Conservation (phyloP, 2,329 filamentous ascomycete genomes). For the Catunica adiposa region DNA sequence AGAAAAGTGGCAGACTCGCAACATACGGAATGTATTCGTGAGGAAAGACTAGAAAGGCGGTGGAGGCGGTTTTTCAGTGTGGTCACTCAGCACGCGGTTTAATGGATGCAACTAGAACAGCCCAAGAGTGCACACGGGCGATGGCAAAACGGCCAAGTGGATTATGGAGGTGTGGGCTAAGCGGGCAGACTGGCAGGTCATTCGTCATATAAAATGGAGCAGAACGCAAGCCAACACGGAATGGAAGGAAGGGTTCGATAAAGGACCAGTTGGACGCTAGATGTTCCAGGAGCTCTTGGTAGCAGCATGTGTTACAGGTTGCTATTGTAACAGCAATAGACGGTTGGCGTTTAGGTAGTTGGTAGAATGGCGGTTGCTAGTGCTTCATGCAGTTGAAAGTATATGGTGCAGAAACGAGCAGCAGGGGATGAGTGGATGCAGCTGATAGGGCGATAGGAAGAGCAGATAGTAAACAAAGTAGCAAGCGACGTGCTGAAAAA, state of each 20-base stretch:
- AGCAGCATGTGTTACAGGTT: too few species aligned
- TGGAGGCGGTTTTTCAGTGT: neutral
- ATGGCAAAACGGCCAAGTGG: neutral
- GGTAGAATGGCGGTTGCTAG: too few species aligned
- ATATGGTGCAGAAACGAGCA: neutral
- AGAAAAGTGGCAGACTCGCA: neutral
- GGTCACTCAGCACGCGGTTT: neutral
- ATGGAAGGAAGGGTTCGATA: too few species aligned
- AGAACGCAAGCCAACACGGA: too few species aligned
- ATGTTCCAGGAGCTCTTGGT: too few species aligned
- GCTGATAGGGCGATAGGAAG: neutral
- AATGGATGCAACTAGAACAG: slow-evolving; percentile 4
- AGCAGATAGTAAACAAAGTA: too few species aligned
- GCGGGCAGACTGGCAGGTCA: neutral
- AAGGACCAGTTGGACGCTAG: too few species aligned
- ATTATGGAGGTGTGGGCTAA: neutral
- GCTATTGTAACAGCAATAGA: too few species aligned
- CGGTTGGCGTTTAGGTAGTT: too few species aligned
- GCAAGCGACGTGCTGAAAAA: neutral
- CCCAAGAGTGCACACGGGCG: slow-evolving; percentile 5
- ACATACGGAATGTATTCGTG: neutral
- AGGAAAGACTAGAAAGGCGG: neutral
- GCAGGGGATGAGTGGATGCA: neutral
- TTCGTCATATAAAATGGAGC: neutral
- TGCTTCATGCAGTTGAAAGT: too few species aligned